Conservation (phyloP, 2,329 filamentous ascomycete genomes). For the Ceratocystis smalleyi region DNA sequence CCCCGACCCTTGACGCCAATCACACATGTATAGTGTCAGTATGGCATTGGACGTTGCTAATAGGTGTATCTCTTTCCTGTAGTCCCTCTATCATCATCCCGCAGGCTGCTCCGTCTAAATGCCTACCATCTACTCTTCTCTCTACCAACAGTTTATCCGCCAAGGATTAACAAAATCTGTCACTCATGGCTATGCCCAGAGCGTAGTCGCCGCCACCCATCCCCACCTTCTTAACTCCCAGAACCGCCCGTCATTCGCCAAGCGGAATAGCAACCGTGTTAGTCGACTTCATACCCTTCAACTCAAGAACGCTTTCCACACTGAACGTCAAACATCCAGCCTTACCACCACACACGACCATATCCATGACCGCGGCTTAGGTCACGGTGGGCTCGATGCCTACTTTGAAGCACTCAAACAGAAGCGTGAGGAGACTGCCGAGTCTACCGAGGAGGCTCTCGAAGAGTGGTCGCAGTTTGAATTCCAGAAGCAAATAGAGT, state of each 20-base stretch:
- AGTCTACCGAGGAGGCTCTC: slow-evolving; percentile 38
- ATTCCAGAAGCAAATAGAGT: slow-evolving; percentile 75
- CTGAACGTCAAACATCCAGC: slow-evolving; percentile 33
- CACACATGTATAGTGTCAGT: no score
- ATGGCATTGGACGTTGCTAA: no score
- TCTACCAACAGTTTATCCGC: slow-evolving; percentile 76
- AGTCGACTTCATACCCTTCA: slow-evolving; percentile 41
- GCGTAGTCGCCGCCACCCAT: slow-evolving; percentile 86
- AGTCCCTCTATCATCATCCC: slow-evolving; percentile 37
- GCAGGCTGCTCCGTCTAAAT: slow-evolving; percentile 55
- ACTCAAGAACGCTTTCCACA: slow-evolving; percentile 62
- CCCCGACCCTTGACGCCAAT: no score
- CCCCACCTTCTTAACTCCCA: slow-evolving; percentile 60
- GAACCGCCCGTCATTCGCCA: slow-evolving; percentile 47
- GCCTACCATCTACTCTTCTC: slow-evolving; percentile 54
- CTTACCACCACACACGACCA: slow-evolving; percentile 38
- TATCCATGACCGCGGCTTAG: slow-evolving; percentile 30
- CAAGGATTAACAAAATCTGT: slow-evolving; percentile 88
- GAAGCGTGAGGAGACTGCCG: slow-evolving; percentile 45
- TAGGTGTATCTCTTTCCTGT: slow-evolving; percentile 25
- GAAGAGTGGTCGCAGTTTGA: slow-evolving; percentile 87
- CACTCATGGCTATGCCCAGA: slow-evolving; percentile 95
- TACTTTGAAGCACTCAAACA: slow-evolving; percentile 86
- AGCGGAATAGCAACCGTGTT: slow-evolving; percentile 40
- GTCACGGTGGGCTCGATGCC: slow-evolving; percentile 60